Percentiles rank a stretch among this genome's conserved stretches.
Evolutionary conservation across 1,284 basidiomycete species (phyloP).

Genomic region (Cryptococcus sp.): DNA sequence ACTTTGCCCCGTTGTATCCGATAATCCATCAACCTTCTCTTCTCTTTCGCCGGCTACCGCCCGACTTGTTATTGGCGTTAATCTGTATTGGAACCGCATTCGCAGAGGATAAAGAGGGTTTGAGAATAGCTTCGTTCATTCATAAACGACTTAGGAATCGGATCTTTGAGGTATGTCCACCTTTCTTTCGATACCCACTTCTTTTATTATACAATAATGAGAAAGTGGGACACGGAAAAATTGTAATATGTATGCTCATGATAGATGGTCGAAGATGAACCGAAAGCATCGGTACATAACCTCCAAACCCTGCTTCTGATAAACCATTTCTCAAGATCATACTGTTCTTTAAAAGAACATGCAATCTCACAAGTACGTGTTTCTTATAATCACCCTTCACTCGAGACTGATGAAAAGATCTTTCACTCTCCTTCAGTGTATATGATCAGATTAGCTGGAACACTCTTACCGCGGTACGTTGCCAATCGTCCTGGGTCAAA

Average conservation of each 20-base stretch:
- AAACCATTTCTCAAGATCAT: constrained; percentile 26
- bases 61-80: constrained; percentile 23
- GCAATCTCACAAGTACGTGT: constrained; percentile 21
- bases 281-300: constrained; percentile 9
- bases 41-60: constrained; percentile 16
- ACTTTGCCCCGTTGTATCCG: constrained; percentile 26
- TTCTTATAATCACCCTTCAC: no score
- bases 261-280: constrained; percentile 20
- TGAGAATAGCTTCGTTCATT: constrained; percentile 13
- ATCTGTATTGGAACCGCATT: constrained; percentile 24
- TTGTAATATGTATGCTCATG: not conserved
- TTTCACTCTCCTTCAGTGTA: constrained; percentile 26
- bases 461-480: constrained; percentile 13
- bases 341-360: constrained; percentile 23
- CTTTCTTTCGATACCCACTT: no score
- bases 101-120: constrained; percentile 14
- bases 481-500: no score
- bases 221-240: no score
- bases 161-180: constrained; percentile 17
- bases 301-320: constrained; percentile 23
- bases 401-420: constrained; percentile 8
- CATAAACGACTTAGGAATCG: constrained; percentile 18
- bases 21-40: constrained; percentile 25
- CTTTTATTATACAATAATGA: no score
- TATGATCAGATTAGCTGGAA: constrained; percentile 18